phyloP scores from a whole-genome alignment of 1,284 basidiomycete genomes.

The Fomes fomentarius region DNA sequence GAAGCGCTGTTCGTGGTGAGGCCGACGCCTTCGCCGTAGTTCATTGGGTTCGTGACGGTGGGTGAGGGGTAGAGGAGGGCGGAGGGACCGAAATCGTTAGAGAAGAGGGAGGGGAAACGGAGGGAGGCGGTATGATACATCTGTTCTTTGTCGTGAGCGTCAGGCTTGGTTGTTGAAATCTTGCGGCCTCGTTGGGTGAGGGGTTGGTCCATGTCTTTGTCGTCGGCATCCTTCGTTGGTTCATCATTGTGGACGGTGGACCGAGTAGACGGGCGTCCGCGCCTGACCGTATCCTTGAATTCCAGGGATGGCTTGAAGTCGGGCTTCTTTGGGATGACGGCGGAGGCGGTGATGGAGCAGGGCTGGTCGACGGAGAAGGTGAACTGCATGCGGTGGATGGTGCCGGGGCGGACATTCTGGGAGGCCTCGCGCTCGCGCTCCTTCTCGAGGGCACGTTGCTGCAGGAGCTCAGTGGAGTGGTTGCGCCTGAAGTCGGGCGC shows the following conservation, averaged over 20 bases:
- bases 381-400: constrained; percentile 83
- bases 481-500: constrained; percentile 79
- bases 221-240: constrained; percentile 23
- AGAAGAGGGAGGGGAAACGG: constrained; percentile 73
- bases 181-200: constrained; percentile 45
- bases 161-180: constrained; percentile 22
- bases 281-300: constrained; percentile 56
- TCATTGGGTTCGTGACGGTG: constrained; percentile 64
- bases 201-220: constrained; percentile 39
- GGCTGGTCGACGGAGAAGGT: constrained; percentile 81
- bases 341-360: constrained; percentile 46
- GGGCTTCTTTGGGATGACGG: constrained; percentile 58
- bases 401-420: constrained; percentile 62
- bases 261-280: constrained; percentile 42
- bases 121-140: constrained; percentile 37
- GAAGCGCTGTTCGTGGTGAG: constrained; percentile 38
- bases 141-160: constrained; percentile 23
- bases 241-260: constrained; percentile 36
- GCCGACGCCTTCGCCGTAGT: constrained; percentile 73
- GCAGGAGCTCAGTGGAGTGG: constrained; percentile 73
- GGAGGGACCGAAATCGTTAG: constrained; percentile 71
- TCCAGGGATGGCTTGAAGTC: constrained; percentile 69
- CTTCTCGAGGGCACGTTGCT: constrained; percentile 76
- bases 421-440: constrained; percentile 78
- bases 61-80: constrained; percentile 73